Conservation (phyloP, 768 basidiomycete genomes). For the Kwoniella sp. region DNA sequence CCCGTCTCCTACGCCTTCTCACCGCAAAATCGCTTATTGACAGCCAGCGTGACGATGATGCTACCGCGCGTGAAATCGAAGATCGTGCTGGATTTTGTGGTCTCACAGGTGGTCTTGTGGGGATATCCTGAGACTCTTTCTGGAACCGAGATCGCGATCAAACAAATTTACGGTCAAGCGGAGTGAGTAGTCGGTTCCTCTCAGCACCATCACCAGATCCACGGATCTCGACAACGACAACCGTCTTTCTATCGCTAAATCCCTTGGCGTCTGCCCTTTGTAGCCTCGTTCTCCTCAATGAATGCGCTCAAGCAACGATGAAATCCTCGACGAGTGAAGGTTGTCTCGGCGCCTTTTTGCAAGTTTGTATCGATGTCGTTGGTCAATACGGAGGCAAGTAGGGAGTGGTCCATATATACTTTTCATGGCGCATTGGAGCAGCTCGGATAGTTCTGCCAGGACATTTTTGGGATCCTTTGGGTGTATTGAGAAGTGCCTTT, state of each 20-base stretch:
- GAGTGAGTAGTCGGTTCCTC: slow-evolving; percentile 16
- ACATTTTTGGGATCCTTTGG: no score
- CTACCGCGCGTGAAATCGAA: slow-evolving; percentile 12
- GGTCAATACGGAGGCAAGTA: background rate
- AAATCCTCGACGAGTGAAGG: slow-evolving; percentile 20
- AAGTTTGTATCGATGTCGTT: slow-evolving; percentile 34
- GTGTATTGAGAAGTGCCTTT: no score
- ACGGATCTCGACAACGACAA: no score
- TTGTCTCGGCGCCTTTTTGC: slow-evolving; percentile 38
- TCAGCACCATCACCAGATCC: no score
- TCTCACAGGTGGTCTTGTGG: slow-evolving; percentile 18
- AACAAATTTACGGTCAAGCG: slow-evolving; percentile 18
- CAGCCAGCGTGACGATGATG: slow-evolving; percentile 15
- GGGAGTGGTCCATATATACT: no score
- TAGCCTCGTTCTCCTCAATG: slow-evolving; percentile 24
- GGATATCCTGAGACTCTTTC: slow-evolving; percentile 15
- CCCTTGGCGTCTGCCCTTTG: no score
- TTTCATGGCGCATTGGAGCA: no score
- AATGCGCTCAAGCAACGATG: slow-evolving; percentile 22
- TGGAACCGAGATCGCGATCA: slow-evolving; percentile 7
- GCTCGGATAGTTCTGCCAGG: no score
- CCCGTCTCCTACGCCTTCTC: slow-evolving; percentile 26
- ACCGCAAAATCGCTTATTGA: background rate
- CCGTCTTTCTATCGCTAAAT: no score
- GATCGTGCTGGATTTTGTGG: slow-evolving; percentile 7